Base-by-base conservation (phyloP, 1,139 yeast species). In the Yamadazyma sp. region DNA sequence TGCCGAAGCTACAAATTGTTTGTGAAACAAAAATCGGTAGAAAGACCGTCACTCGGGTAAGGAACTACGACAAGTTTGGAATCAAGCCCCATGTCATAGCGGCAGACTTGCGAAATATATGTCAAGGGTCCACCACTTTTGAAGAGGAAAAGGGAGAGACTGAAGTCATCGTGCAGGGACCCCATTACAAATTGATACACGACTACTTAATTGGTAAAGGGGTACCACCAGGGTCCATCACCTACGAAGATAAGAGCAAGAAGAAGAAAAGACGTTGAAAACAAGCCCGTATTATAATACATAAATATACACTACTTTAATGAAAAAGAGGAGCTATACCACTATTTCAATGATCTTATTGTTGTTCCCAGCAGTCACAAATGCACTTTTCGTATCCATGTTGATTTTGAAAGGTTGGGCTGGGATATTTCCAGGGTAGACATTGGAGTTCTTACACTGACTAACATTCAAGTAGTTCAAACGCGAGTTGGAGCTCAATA, bases 131-230 rank as follows among this genome's bases (percentile, higher is more conserved):
- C 0, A 76, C 95, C 0, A 82, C 96, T 0, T 76, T 87, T 12
- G 79, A 79, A 1, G 79, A 73, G 29, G 73, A 76, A 37, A 83
- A 86, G 2, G 79, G 75, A 18, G 55, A 75, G 6, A 62, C 69
- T 20, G 95, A 87, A 50, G 89, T 91, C 1, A 73, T 81, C 36
- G 95, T 92, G 2, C 98, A 92, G 61, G 98, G 98, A 0, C 87
- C 94, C 2, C 98, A 92, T 56, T 82, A 83, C 12, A 74, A 77
- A 37, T 61, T 76, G 1, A 78, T 87, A 11, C 66, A 72, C 15
- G 81, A 80, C 3, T 58, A 83, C 28, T 65, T 91, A 43, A 75
- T 73, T 24, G 64, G 60, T n/a, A 74, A 81, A 46, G 96, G 97
- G 0, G 64, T 92, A 15, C 83, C 86, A 17, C 59, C 73, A 2